phyloP scores from a whole-genome alignment of 768 basidiomycete genomes.

The Tricholoma flavovirens region DNA sequence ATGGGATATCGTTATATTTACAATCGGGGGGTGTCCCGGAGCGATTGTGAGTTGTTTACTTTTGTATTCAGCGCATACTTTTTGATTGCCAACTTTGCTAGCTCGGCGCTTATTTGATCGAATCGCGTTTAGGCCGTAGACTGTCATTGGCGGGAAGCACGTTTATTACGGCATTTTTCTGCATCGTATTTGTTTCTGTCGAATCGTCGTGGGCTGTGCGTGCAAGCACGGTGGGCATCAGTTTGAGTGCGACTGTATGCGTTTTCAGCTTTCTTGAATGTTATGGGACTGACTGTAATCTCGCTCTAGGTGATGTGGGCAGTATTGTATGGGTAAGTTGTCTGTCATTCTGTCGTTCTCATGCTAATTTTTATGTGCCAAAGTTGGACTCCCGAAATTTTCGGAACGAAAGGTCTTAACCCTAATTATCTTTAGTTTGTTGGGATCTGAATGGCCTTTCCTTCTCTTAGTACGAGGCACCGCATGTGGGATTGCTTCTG shows the following conservation, averaged over 20 bases:
- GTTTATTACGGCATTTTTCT: constrained; percentile 69
- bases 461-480: constrained; percentile 65
- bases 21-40: constrained; percentile 75
- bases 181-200: constrained; percentile 61
- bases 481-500: constrained; percentile 83
- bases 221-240: constrained; percentile 69
- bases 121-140: constrained; percentile 60
- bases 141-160: constrained; percentile 74
- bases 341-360: neutral
- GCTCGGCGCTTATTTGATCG: constrained; percentile 84
- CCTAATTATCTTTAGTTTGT: neutral
- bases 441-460: neutral
- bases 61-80: constrained; percentile 2
- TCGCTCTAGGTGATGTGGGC: constrained; percentile 73
- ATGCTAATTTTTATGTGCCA: constrained; percentile 5
- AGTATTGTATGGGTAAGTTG: constrained; percentile 61
- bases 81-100: constrained; percentile 20
- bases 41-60: constrained; percentile 49
- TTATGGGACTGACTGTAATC: neutral
- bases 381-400: constrained; percentile 81
- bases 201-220: constrained; percentile 53
- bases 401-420: constrained; percentile 61
- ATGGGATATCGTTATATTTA: constrained; percentile 85
- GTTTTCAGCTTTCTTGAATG: neutral
- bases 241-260: constrained; percentile 65